phyloP scores from a whole-genome alignment of 2,329 filamentous ascomycete species.

The Colletotrichum tropicicola region DNA sequence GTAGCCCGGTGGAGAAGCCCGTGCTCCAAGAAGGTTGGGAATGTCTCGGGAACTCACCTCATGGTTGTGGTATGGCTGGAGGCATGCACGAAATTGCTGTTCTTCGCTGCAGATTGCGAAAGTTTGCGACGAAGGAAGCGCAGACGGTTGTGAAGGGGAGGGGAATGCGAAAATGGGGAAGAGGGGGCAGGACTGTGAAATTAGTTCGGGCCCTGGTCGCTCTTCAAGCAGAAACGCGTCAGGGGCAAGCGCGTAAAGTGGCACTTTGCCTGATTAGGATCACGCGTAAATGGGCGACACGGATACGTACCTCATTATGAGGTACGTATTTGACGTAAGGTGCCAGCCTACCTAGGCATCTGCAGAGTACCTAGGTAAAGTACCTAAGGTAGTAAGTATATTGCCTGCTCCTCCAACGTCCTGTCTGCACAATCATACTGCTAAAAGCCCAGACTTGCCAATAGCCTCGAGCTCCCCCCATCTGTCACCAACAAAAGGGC shows the following conservation, averaged over 20 bases:
- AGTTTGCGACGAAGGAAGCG: not conserved
- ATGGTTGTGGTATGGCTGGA: slow-evolving; percentile 32
- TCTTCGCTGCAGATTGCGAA: slow-evolving; percentile 5
- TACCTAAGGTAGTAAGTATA: no score
- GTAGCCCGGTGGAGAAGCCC: not conserved
- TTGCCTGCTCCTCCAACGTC: no score
- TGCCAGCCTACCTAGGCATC: no score
- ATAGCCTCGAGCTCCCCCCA: no score
- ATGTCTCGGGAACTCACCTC: slow-evolving; percentile 39
- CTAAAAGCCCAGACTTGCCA: no score
- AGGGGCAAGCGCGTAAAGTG: slow-evolving; percentile 53
- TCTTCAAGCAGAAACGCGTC: slow-evolving; percentile 24
- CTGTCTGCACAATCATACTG: no score
- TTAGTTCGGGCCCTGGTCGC: slow-evolving; percentile 27
- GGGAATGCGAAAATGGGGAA: slow-evolving; percentile 14
- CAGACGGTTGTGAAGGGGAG: slow-evolving; percentile 7
- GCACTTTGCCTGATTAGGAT: slow-evolving; percentile 41
- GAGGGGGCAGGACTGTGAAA: slow-evolving; percentile 24
- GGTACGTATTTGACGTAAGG: no score
- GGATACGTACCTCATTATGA: no score
- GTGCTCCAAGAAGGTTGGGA: no score
- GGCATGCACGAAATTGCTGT: not conserved
- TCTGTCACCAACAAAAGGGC: no score
- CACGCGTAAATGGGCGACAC: slow-evolving; percentile 36
- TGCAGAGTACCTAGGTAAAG: not conserved